A percentile compares a stretch with the other conserved stretches of the same genome.
Conservation (phyloP, 495 filamentous ascomycete species). For the Penicillium simplicissimum region DNA sequence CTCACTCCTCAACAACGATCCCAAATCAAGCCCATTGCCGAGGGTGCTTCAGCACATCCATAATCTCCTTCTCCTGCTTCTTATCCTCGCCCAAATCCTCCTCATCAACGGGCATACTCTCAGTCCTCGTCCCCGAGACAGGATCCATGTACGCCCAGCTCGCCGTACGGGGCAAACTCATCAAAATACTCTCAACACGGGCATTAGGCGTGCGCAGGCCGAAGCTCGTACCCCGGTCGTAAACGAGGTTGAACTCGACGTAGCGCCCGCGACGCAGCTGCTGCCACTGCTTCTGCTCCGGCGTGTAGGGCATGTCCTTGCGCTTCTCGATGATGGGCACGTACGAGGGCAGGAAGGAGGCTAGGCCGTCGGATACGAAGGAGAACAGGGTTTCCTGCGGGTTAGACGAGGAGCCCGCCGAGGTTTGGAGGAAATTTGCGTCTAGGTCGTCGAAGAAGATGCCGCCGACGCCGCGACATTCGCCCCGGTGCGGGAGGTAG, state of each 20-base stretch:
- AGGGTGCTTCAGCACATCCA: constrained; percentile 82
- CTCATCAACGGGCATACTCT: constrained; percentile 30
- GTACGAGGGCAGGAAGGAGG: constrained; percentile 89
- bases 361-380: constrained; percentile 83
- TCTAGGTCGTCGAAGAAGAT: constrained; percentile 99
- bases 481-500: constrained; percentile 83
- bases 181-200: constrained; percentile 92
- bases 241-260: constrained; percentile 98
- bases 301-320: constrained; percentile 88
- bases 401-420: constrained; percentile 58
- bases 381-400: constrained; percentile 89
- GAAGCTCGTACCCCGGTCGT: constrained; percentile 95
- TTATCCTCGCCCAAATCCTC: constrained; percentile 47
- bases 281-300: constrained; percentile 91
- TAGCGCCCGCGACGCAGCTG: constrained; percentile 90
- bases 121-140: constrained; percentile 47
- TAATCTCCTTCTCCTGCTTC: constrained; percentile 63
- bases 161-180: constrained; percentile 93
- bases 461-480: constrained; percentile 87
- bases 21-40: constrained; percentile 78
- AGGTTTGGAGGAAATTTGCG: constrained; percentile 54
- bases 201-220: constrained; percentile 90
- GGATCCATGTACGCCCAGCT: constrained; percentile 94
- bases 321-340: constrained; percentile 81
- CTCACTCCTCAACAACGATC: background rate